These are phyloP conservation scores for Castanopsis chinensis DNA, from an alignment of 306 rosid species.

Conservation along the genomic window DNA sequence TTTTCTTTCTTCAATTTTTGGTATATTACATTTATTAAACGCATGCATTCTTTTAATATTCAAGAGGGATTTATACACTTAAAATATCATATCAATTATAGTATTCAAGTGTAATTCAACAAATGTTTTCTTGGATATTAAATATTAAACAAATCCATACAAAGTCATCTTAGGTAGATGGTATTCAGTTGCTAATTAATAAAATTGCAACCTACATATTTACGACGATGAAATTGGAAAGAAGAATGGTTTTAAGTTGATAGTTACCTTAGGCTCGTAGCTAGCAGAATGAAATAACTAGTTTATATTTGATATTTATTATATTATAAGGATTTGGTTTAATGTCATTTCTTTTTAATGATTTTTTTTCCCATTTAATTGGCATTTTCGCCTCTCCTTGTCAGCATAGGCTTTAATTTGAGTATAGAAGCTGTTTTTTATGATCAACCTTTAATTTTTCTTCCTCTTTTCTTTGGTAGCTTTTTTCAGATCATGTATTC, in stretches of 20 bases:
- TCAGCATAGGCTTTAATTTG: background rate
- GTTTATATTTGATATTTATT: background rate
- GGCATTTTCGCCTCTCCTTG: background rate
- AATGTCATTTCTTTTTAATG: background rate
- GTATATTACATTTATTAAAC: constrained; percentile 16
- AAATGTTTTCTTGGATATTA: background rate
- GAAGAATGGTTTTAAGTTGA: background rate
- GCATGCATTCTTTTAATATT: constrained; percentile 18
- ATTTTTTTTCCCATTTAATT: background rate
- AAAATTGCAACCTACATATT: background rate
- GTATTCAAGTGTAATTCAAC: background rate
- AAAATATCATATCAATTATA: background rate
- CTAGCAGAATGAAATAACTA: background rate
- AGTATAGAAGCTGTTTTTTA: background rate
- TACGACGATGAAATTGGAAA: background rate
- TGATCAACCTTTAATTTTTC: background rate
- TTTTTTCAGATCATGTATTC: background rate
- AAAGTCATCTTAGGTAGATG: background rate
- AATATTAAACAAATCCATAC: background rate
- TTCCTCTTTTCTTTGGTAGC: background rate
- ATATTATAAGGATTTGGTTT: background rate
- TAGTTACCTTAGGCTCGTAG: background rate
- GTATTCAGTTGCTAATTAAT: background rate
- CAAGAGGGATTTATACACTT: too few species aligned
- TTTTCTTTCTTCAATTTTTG: constrained; percentile 14